Evolutionary conservation across 495 filamentous ascomycete species (phyloP).

Genomic region (Aspergillus kassunensis): DNA sequence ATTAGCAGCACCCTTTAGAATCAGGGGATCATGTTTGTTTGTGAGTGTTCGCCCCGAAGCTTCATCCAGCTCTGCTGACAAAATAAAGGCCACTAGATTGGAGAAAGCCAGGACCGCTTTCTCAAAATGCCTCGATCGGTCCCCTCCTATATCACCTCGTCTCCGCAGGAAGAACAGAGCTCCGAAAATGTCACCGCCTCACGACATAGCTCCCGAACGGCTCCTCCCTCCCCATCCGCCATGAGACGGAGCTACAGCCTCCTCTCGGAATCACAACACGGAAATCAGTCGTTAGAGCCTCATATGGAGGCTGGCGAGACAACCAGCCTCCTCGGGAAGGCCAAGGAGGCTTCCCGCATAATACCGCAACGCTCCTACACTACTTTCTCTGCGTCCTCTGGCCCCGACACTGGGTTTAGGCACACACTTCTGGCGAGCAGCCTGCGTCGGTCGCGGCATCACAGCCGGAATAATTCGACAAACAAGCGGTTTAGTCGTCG

Average conservation of each 20-base stretch:
- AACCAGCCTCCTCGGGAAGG: constrained; percentile 31
- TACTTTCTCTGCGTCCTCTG: constrained; percentile 31
- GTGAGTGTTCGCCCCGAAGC: not conserved
- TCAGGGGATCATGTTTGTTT: constrained; percentile 7
- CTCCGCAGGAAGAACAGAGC: constrained; percentile 11
- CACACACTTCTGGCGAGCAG: constrained; percentile 35
- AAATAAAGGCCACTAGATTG: constrained; percentile 9
- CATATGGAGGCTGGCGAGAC: constrained; percentile 35
- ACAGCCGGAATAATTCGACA: constrained; percentile 64
- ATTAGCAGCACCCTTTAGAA: not conserved
- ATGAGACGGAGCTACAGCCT: constrained; percentile 34
- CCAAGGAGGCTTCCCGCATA: constrained; percentile 15
- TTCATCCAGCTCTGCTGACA: not conserved
- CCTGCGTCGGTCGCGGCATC: constrained; percentile 54
- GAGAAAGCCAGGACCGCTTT: constrained; percentile 13
- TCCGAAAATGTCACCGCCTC: constrained; percentile 12
- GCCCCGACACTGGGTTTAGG: constrained; percentile 28
- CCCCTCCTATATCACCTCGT: constrained; percentile 15
- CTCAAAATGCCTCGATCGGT: constrained; percentile 23
- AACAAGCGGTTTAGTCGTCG: constrained; percentile 50
- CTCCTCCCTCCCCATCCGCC: constrained; percentile 37
- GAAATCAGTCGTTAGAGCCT: constrained; percentile 34
- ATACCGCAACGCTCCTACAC: constrained; percentile 39
- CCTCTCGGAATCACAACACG: constrained; percentile 36
- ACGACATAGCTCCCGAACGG: constrained; percentile 24